Conservation (phyloP, 2,329 filamentous ascomycete species). For the Epichloe festucae region DNA sequence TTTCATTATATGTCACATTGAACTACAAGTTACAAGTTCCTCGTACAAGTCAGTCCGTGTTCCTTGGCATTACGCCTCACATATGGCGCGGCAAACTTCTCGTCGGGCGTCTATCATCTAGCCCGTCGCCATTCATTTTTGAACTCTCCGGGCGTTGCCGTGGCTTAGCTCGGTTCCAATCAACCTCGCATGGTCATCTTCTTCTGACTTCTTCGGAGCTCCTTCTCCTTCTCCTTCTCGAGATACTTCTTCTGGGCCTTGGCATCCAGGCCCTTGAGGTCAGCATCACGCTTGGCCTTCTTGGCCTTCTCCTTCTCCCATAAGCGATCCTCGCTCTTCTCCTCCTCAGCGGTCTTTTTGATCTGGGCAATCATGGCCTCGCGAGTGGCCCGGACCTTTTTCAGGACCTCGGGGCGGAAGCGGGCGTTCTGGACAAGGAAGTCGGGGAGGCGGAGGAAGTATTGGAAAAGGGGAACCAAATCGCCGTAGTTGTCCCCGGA, state of each 20-base stretch:
- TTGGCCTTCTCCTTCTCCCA: conserved; percentile 60
- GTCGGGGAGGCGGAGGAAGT: conserved; percentile 79
- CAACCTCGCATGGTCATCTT: conserved; percentile 40
- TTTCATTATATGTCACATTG: background rate
- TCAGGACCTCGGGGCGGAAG: conserved; percentile 81
- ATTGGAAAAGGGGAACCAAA: conserved; percentile 63
- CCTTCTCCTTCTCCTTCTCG: conserved; percentile 68
- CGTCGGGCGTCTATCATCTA: background rate
- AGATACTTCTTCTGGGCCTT: conserved; percentile 80
- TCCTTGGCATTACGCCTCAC: background rate
- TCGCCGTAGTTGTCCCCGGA: conserved; percentile 47
- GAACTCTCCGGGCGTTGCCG: background rate
- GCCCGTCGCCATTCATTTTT: no score
- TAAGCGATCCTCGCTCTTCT: conserved; percentile 67
- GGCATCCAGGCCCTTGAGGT: conserved; percentile 62
- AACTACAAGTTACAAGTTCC: background rate
- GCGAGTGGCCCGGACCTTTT: conserved; percentile 71
- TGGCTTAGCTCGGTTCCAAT: background rate
- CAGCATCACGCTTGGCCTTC: conserved; percentile 81
- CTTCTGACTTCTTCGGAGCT: conserved; percentile 42
- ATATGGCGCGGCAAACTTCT: background rate
- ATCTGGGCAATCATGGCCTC: conserved; percentile 72
- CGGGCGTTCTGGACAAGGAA: conserved; percentile 61
- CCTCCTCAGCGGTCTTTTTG: conserved; percentile 64
- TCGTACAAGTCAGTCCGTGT: conserved; percentile 1